phyloP scores from a whole-genome alignment of 148 eudicot genomes.

The Limonium bicolor region DNA sequence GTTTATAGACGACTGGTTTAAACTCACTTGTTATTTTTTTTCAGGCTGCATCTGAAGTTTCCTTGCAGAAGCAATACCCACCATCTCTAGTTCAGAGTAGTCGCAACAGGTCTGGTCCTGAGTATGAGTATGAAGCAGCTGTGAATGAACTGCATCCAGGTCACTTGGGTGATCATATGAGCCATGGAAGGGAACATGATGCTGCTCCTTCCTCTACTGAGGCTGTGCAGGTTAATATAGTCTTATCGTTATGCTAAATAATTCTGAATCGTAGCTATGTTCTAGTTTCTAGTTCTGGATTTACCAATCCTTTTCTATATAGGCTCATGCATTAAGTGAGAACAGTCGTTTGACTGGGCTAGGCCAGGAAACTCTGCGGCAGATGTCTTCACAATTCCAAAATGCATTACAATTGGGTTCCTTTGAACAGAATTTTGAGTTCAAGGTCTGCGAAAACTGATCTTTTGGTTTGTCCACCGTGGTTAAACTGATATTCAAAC shows the following conservation, averaged over 20 bases:
- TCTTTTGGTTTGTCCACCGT: no score
- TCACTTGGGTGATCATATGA: conserved; percentile 26
- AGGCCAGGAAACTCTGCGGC: conserved; percentile 52
- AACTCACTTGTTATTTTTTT: conserved; percentile 1
- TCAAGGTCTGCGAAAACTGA: conserved; percentile 60
- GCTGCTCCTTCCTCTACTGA: conserved; percentile 26
- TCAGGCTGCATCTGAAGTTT: conserved; percentile 47
- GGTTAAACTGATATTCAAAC: no score
- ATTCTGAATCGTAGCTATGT: not conserved
- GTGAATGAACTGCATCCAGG: conserved; percentile 34
- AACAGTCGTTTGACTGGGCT: conserved; percentile 27
- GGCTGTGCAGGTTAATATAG: conserved; percentile 34
- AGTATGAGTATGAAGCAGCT: conserved; percentile 38
- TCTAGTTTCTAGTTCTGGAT: not conserved
- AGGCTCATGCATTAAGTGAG: conserved; percentile 33
- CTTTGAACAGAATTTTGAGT: conserved; percentile 25
- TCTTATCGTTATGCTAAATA: no score
- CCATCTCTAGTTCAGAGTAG: conserved; percentile 37
- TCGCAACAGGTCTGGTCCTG: conserved; percentile 24
- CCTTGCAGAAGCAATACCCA: conserved; percentile 28
- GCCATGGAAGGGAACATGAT: conserved; percentile 28
- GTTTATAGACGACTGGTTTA: no score
- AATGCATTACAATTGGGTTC: conserved; percentile 45
- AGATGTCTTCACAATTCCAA: conserved; percentile 72
- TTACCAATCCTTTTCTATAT: not conserved